Percentiles rank a stretch among this genome's conserved stretches.
phyloP scores from a whole-genome alignment of 176 grass and related monocot species.

The Elaeis guineensis region DNA sequence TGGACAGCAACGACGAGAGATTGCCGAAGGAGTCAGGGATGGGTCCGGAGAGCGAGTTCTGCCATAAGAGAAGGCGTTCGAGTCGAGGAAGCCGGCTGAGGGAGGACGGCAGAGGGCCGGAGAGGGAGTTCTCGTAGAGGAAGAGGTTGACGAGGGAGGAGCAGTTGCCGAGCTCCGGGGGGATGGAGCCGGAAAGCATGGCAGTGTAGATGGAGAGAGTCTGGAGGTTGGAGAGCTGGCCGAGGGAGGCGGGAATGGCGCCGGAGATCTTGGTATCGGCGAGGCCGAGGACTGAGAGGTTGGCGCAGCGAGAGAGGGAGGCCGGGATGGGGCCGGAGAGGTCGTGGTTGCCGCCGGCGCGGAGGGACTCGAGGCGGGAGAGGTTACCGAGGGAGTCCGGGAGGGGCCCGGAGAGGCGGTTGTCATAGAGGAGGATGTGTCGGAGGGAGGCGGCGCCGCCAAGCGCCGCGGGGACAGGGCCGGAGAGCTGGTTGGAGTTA shows the following conservation, averaged over 20 bases:
- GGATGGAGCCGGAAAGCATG: conserved; percentile 61
- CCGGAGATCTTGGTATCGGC: conserved; percentile 89
- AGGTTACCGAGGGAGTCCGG: conserved; percentile 59
- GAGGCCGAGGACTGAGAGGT: conserved; percentile 64
- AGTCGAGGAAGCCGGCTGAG: conserved; percentile 43
- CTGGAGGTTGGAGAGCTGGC: conserved; percentile 51
- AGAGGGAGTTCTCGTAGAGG: conserved; percentile 86
- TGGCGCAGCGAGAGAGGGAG: conserved; percentile 40
- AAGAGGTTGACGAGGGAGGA: conserved; percentile 64
- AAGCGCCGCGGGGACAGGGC: conserved; percentile 38
- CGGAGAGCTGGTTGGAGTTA: conserved; percentile 75
- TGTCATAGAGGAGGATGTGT: conserved; percentile 61
- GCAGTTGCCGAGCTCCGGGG: conserved; percentile 67
- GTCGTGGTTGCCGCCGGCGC: conserved; percentile 70
- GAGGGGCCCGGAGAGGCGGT: conserved; percentile 63
- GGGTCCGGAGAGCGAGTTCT: conserved; percentile 76
- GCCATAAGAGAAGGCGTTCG: conserved; percentile 84
- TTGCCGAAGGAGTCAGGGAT: conserved; percentile 79
- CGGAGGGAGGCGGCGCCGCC: conserved; percentile 22
- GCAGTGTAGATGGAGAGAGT: conserved; percentile 84
- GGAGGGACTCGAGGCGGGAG: conserved; percentile 45
- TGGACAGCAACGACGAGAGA: conserved; percentile 45
- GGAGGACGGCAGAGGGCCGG: conserved; percentile 48
- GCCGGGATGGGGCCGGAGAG: conserved; percentile 56
- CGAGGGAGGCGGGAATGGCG: conserved; percentile 46